Conservation (phyloP, 495 filamentous ascomycete genomes). For the Coniosporium apollinis region DNA sequence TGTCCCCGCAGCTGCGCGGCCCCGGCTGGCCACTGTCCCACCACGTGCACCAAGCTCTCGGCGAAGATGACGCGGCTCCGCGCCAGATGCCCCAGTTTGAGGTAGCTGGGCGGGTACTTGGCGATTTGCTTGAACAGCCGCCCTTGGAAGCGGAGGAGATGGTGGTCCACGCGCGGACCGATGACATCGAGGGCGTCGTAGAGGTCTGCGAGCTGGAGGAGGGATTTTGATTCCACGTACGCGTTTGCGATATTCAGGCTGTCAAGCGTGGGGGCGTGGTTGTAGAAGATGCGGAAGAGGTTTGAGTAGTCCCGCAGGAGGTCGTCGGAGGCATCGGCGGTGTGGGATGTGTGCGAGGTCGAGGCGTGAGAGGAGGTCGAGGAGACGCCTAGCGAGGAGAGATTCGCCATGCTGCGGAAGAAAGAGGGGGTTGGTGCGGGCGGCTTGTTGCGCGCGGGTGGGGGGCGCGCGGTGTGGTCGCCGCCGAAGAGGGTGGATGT, state of each 20-base stretch:
- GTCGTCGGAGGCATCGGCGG: conserved; percentile 36
- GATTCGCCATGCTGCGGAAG: conserved; percentile 74
- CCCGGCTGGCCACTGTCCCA: conserved; percentile 76
- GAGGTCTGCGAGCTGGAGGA: conserved; percentile 71
- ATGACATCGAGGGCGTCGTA: conserved; percentile 82
- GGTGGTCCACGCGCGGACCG: conserved; percentile 80
- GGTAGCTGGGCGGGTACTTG: conserved; percentile 81
- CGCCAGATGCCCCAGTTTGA: conserved; percentile 74
- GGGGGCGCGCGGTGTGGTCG: conserved; percentile 23
- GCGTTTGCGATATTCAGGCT: conserved; percentile 72
- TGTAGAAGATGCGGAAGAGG: conserved; percentile 84
- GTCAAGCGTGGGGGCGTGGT: conserved; percentile 66
- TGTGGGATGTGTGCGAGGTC: conserved; percentile 18
- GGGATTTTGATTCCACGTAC: conserved; percentile 79
- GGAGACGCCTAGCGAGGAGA: conserved; percentile 40
- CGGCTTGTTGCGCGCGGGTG: conserved; percentile 35
- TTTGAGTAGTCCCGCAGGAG: conserved; percentile 82
- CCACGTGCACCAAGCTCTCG: conserved; percentile 79
- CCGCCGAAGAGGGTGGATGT: conserved; percentile 33
- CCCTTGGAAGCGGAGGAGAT: conserved; percentile 76
- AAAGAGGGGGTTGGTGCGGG: conserved; percentile 43
- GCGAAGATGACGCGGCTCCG: conserved; percentile 74
- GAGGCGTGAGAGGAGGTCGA: too few relatives aligned
- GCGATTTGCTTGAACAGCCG: conserved; percentile 86
- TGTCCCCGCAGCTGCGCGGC: conserved; percentile 55